phyloP scores from a whole-genome alignment of 2,329 filamentous ascomycete species.

The Sordariomycetes sp. region DNA sequence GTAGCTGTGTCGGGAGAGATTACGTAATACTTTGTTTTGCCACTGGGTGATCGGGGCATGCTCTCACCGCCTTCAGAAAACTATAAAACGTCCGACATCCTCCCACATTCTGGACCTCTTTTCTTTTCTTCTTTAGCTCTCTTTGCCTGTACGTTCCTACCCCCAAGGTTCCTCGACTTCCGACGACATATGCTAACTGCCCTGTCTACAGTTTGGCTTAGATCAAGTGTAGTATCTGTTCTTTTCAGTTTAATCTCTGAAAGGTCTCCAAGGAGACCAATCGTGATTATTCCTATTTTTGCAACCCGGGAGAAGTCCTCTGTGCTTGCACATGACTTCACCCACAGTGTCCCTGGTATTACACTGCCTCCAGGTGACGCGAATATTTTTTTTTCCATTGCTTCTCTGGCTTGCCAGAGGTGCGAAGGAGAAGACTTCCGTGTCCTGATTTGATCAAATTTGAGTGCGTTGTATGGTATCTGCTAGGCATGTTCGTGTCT shows the following conservation, averaged over 20 bases:
- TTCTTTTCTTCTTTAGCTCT: constrained; percentile 5
- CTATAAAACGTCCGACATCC: background rate
- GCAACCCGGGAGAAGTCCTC: constrained; percentile 36
- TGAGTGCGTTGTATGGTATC: too few relatives aligned
- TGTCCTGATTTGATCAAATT: too few relatives aligned
- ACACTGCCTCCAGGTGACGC: constrained; percentile 30
- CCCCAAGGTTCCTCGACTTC: constrained; percentile 1
- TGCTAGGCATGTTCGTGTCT: too few relatives aligned
- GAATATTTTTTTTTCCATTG: constrained; percentile 24
- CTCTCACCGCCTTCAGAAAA: background rate
- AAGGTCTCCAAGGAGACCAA: constrained; percentile 60
- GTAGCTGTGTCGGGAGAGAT: background rate
- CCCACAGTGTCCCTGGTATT: constrained; percentile 38
- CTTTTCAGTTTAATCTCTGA: constrained; percentile 96
- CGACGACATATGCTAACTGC: constrained; percentile 5
- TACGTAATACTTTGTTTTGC: constrained; percentile 1
- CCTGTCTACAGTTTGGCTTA: constrained; percentile 43
- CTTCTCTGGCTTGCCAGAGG: constrained; percentile 20
- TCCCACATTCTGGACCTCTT: constrained; percentile 2
- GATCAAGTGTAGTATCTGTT: constrained; percentile 70
- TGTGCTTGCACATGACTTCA: constrained; percentile 57
- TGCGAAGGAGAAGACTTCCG: constrained; percentile 21
- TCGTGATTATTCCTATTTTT: constrained; percentile 81
- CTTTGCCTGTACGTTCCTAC: constrained; percentile 5
- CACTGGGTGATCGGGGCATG: constrained; percentile 1